phyloP scores from a whole-genome alignment of 2,329 filamentous ascomycete genomes.

The Drechslerella coelobrocha region DNA sequence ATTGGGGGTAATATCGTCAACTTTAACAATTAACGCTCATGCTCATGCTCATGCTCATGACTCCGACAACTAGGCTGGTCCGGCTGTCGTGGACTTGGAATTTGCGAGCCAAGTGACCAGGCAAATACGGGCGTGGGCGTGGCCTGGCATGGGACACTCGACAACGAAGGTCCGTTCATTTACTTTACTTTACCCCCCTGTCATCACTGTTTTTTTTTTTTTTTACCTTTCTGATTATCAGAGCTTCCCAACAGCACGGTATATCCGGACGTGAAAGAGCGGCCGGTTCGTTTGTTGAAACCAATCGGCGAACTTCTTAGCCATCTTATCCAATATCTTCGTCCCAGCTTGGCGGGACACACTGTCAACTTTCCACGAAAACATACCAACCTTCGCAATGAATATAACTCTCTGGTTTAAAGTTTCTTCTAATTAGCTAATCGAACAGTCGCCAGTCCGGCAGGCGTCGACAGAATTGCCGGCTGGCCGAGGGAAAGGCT shows the following conservation, averaged over 20 bases:
- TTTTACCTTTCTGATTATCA: conserved; percentile 18
- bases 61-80: neutral
- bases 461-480: conserved; percentile 22
- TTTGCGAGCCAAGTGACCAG: conserved; percentile 8
- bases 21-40: neutral
- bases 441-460: neutral
- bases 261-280: conserved; percentile 20
- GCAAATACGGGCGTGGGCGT: neutral
- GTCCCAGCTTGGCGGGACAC: conserved; percentile 28
- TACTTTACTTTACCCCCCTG: too few relatives aligned
- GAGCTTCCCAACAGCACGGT: conserved; percentile 27
- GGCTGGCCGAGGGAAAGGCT: conserved; percentile 43
- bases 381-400: neutral
- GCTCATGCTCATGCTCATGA: neutral
- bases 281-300: conserved; percentile 44
- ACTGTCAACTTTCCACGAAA: neutral
- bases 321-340: conserved; percentile 48
- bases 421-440: neutral
- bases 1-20: neutral
- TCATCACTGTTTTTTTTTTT: conserved; percentile 7
- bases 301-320: conserved; percentile 48
- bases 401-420: neutral
- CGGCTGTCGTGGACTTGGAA: neutral
- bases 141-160: too few relatives aligned
- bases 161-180: too few relatives aligned